phyloP scores from a whole-genome alignment of 2,329 filamentous ascomycete genomes.

The Cladosporium austrohemisphaericum region DNA sequence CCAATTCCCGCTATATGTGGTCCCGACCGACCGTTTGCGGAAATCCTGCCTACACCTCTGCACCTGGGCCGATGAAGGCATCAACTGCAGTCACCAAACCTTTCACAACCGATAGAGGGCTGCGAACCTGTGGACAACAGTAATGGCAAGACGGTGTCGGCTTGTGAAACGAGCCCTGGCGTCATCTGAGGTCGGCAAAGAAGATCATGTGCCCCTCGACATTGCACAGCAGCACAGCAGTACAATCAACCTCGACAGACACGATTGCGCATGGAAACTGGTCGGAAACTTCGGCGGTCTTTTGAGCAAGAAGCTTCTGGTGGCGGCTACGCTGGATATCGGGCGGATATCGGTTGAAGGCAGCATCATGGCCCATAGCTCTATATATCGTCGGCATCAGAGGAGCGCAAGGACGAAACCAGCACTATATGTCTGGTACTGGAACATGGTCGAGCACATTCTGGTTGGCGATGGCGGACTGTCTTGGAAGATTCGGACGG shows the following conservation, averaged over 20 bases:
- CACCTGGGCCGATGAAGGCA: not conserved
- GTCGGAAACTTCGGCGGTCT: not conserved
- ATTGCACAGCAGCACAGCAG: too few relatives aligned
- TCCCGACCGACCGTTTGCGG: too few relatives aligned
- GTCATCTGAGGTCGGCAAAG: too few relatives aligned
- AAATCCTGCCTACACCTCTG: not conserved
- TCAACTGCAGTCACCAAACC: too few relatives aligned
- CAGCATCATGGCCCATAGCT: constrained; percentile 14
- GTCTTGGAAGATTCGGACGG: constrained; percentile 15
- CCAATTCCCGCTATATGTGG: too few relatives aligned
- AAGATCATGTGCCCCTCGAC: too few relatives aligned
- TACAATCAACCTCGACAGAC: too few relatives aligned
- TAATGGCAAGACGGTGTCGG: too few relatives aligned
- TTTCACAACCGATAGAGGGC: too few relatives aligned
- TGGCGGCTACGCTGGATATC: constrained; percentile 14
- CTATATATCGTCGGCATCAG: constrained; percentile 16
- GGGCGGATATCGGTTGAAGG: constrained; percentile 15
- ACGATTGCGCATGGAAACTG: not conserved
- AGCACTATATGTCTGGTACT: constrained; percentile 12
- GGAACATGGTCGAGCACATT: constrained; percentile 13
- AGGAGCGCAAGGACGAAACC: constrained; percentile 13
- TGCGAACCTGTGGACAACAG: too few relatives aligned
- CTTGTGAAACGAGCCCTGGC: too few relatives aligned
- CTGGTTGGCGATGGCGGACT: constrained; percentile 15
- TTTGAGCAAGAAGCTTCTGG: not conserved